Evolutionary conservation across 129 eudicot genomes (phyloP).

Genomic region (Chrysanthemum lavandulifolium): DNA sequence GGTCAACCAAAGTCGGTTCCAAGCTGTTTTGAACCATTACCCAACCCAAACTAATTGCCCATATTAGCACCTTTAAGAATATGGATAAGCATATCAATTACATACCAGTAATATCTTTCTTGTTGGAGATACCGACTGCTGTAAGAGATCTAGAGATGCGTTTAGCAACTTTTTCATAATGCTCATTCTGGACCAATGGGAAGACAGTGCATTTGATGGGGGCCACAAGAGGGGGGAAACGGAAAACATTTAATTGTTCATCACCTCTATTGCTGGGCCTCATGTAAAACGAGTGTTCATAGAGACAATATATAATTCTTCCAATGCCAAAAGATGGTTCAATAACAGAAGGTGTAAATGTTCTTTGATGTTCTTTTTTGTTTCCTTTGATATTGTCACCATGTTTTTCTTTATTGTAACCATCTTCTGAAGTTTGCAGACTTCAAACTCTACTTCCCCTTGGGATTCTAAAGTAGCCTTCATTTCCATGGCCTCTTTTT

Average conservation of each 20-base stretch:
- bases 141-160: conserved; percentile 56
- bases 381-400: conserved; percentile 70
- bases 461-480: conserved; percentile 55
- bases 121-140: conserved; percentile 65
- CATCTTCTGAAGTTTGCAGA: conserved; percentile 56
- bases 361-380: conserved; percentile 73
- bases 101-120: conserved; percentile 73
- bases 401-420: conserved; percentile 59
- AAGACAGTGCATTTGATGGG: conserved; percentile 85
- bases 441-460: conserved; percentile 68
- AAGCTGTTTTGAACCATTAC: neutral
- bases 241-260: conserved; percentile 72
- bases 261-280: conserved; percentile 74
- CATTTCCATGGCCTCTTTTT: conserved; percentile 72
- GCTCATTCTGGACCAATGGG: conserved; percentile 69
- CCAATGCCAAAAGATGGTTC: conserved; percentile 94
- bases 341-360: conserved; percentile 77
- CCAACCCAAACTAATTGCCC: neutral
- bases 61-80: neutral
- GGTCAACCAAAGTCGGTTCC: no score
- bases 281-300: conserved; percentile 68
- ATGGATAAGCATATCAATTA: neutral
- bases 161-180: conserved; percentile 67
- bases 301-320: conserved; percentile 72
- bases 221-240: conserved; percentile 78